phyloP scores from a whole-genome alignment of 2,329 filamentous ascomycete genomes.

The Epichloe glyceriae region DNA sequence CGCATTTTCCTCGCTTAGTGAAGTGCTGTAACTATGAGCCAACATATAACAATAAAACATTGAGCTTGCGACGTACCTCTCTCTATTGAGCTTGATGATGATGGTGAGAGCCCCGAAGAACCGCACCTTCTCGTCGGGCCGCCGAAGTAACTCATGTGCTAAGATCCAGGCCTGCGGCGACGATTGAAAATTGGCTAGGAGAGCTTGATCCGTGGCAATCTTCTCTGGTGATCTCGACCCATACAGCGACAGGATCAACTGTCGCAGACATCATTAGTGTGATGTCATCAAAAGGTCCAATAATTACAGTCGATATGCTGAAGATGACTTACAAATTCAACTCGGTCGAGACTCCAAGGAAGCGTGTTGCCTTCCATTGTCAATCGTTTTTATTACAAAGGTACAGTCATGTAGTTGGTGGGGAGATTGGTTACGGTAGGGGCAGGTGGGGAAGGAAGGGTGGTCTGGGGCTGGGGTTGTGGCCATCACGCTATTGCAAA shows the following conservation, averaged over 20 bases:
- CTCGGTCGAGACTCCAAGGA: conserved; percentile 11
- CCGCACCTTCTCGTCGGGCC: conserved; percentile 59
- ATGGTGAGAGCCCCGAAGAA: conserved; percentile 92
- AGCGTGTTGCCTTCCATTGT: conserved; percentile 10
- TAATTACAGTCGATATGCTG: neutral
- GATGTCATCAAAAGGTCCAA: neutral
- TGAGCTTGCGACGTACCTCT: conserved; percentile 41
- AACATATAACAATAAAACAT: conserved; percentile 12
- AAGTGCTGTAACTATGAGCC: conserved; percentile 22
- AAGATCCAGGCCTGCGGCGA: conserved; percentile 76
- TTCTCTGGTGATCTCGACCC: conserved; percentile 34
- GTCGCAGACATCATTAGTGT: conserved; percentile 7
- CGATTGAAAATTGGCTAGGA: conserved; percentile 66
- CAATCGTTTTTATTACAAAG: neutral
- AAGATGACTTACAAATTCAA: conserved; percentile 12
- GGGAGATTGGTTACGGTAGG: neutral
- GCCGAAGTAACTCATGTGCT: conserved; percentile 60
- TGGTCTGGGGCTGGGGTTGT: neutral
- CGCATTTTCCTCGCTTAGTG: conserved; percentile 44
- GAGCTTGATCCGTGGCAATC: conserved; percentile 49
- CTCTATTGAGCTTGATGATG: conserved; percentile 88
- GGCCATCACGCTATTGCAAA: neutral
- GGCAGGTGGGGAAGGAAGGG: neutral
- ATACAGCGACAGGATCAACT: conserved; percentile 41
- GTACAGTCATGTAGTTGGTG: conserved; percentile 1